phyloP scores from a whole-genome alignment of 2,329 filamentous ascomycete genomes.

The Penicillium sclerotiorum region DNA sequence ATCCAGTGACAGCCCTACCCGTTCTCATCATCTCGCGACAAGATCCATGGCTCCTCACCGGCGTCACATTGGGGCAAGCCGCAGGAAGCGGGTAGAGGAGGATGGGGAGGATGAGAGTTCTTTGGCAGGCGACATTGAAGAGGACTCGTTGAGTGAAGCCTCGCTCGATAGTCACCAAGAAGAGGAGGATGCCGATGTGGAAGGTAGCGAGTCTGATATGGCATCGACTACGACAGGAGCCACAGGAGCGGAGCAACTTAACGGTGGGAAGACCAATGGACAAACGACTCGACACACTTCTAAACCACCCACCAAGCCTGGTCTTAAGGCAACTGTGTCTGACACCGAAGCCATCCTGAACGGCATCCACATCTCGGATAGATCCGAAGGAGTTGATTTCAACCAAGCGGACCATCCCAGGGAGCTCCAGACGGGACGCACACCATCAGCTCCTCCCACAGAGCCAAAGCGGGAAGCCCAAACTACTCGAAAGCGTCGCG shows the following conservation, averaged over 20 bases:
- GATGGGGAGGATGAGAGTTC: conserved; percentile 54
- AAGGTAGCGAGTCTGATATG: conserved; percentile 61
- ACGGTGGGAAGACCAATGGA: conserved; percentile 29
- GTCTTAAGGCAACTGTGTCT: conserved; percentile 44
- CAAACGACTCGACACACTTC: conserved; percentile 40
- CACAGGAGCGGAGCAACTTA: conserved; percentile 25
- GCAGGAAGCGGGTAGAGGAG: conserved; percentile 49
- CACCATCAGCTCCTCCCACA: conserved; percentile 43
- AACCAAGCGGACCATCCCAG: conserved; percentile 46
- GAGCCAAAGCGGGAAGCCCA: conserved; percentile 56
- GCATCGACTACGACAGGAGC: conserved; percentile 34
- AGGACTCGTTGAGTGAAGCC: conserved; percentile 66
- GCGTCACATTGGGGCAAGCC: conserved; percentile 49
- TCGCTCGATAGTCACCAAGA: conserved; percentile 61
- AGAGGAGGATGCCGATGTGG: conserved; percentile 62
- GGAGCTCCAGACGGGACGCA: conserved; percentile 33
- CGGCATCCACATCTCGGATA: conserved; percentile 54
- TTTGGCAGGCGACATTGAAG: conserved; percentile 55
- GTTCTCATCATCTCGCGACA: not conserved
- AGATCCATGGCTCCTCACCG: conserved; percentile 46
- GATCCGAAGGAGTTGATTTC: conserved; percentile 52
- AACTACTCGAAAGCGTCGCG: conserved; percentile 73
- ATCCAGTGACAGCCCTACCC: too few species aligned
- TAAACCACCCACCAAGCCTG: conserved; percentile 33
- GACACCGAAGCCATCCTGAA: conserved; percentile 66